These are phyloP conservation scores for Solanum rostratum DNA, from an alignment of 257 asterid species.

Conservation along the genomic window DNA sequence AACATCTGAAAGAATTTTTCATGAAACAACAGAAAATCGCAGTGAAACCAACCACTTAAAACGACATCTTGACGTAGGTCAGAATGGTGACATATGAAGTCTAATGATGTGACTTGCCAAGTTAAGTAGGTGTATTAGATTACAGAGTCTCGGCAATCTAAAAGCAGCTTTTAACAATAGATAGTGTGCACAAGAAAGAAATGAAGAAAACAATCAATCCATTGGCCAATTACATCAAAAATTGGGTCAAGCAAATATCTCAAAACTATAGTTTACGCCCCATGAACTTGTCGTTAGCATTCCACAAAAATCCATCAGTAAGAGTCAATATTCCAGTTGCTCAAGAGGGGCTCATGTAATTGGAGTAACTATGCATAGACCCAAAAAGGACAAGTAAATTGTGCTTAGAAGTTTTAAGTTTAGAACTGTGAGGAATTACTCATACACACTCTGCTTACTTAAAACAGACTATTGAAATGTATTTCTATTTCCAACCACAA, in stretches of 20 bases:
- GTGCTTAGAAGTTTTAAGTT: not conserved
- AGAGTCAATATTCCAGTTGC: not conserved
- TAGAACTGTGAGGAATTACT: not conserved
- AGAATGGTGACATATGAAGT: not conserved
- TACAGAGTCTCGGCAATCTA: not conserved
- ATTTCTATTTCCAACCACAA: not conserved
- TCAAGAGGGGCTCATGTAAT: not conserved
- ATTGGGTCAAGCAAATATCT: not conserved
- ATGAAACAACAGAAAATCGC: not conserved
- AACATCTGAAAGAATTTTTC: not conserved
- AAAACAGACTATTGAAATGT: not conserved
- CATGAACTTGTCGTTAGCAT: not conserved
- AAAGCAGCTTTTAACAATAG: not conserved
- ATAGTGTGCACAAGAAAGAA: not conserved
- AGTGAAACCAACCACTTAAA: too few species aligned
- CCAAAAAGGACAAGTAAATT: not conserved
- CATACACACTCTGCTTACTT: not conserved
- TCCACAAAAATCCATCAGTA: not conserved
- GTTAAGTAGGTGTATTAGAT: not conserved
- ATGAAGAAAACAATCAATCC: not conserved
- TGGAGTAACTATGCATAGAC: not conserved
- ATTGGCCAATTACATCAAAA: not conserved
- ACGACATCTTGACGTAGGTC: not conserved
- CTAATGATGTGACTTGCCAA: not conserved
- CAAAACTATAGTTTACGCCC: not conserved